These are phyloP conservation scores for Cyberlindnera galapagoensis DNA, from an alignment of 805 yeast genomes.

Conservation along the genomic window DNA sequence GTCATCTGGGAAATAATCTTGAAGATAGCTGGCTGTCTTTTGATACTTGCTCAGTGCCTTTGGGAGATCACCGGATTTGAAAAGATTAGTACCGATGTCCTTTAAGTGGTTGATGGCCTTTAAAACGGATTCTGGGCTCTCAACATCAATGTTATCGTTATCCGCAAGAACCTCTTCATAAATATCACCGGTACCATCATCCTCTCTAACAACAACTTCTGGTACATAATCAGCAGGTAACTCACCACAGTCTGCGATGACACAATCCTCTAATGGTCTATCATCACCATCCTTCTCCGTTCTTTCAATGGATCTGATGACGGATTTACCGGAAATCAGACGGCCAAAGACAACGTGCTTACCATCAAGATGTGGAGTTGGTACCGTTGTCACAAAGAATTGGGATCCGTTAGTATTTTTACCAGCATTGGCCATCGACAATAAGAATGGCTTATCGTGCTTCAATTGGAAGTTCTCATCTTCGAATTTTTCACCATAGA, in stretches of 20 bases:
- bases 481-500: constrained; percentile 80
- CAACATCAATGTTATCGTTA: constrained; percentile 57
- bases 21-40: constrained; percentile 65
- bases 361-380: constrained; percentile 91
- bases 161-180: constrained; percentile 74
- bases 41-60: constrained; percentile 61
- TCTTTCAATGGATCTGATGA: constrained; percentile 74
- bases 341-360: constrained; percentile 96
- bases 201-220: constrained; percentile 38
- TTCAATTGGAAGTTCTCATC: constrained; percentile 78
- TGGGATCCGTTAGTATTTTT: constrained; percentile 95
- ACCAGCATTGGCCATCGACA: constrained; percentile 97
- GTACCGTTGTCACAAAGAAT: constrained; percentile 86
- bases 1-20: constrained; percentile 70
- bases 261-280: constrained; percentile 64
- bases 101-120: constrained; percentile 61
- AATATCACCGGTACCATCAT: constrained; percentile 80
- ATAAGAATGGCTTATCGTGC: constrained; percentile 80
- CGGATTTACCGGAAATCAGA: constrained; percentile 73
- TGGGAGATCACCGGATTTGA: constrained; percentile 55
- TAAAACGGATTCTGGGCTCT: constrained; percentile 59
- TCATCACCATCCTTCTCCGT: constrained; percentile 59
- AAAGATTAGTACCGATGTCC: constrained; percentile 68
- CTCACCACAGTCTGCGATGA: constrained; percentile 74
- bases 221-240: constrained; percentile 52